These are phyloP conservation scores for Neofusicoccum umdonicola DNA, from an alignment of 2,329 filamentous ascomycete species.

Conservation along the genomic window DNA sequence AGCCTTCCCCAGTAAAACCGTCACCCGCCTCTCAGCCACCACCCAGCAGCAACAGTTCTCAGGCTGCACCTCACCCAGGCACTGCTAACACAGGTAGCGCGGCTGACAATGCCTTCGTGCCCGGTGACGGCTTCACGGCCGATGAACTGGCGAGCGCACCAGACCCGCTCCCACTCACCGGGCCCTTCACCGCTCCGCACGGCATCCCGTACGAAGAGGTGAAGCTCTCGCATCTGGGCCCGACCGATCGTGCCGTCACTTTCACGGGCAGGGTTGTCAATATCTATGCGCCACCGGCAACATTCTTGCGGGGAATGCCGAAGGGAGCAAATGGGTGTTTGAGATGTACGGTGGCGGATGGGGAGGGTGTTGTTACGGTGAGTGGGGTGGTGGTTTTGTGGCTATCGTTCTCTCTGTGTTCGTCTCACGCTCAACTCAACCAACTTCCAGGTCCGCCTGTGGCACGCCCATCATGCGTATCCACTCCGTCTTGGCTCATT, in stretches of 20 bases:
- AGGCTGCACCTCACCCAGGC: not conserved
- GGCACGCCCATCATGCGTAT: conserved; percentile 46
- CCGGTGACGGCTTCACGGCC: conserved; percentile 55
- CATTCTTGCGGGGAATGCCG: conserved; percentile 39
- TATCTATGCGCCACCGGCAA: conserved; percentile 45
- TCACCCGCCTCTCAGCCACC: not conserved
- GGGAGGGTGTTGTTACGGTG: conserved; percentile 55
- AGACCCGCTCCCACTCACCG: not conserved
- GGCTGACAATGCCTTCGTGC: conserved; percentile 3
- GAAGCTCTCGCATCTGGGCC: conserved; percentile 47
- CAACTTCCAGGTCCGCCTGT: conserved; percentile 40
- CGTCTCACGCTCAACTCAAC: too few relatives aligned
- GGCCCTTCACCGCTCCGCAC: not conserved
- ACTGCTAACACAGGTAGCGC: conserved; percentile 24
- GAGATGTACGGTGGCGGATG: conserved; percentile 56
- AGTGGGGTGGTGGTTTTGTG: not conserved
- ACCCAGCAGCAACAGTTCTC: not conserved
- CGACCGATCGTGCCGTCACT: conserved; percentile 51
- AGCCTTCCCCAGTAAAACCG: not conserved
- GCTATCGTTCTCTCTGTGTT: too few relatives aligned
- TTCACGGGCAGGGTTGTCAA: conserved; percentile 59
- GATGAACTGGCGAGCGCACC: conserved; percentile 32
- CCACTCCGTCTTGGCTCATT: conserved; percentile 53
- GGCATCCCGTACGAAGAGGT: conserved; percentile 43
- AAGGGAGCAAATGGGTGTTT: conserved; percentile 51